phyloP scores from a whole-genome alignment of 805 yeast genomes.

The Cyberlindnera samutprakarnensis region DNA sequence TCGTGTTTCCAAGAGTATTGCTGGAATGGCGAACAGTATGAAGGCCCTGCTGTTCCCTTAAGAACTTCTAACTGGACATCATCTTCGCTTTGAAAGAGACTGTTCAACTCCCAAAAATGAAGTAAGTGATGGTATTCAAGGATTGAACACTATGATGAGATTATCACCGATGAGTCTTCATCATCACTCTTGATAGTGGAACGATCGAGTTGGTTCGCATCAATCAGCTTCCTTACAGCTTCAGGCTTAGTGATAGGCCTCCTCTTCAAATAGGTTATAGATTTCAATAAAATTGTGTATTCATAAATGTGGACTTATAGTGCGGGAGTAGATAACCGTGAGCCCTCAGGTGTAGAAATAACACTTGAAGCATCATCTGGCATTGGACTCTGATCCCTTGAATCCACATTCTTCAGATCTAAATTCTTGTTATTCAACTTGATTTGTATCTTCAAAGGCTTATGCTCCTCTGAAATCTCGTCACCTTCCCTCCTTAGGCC shows the following conservation, averaged over 20 bases:
- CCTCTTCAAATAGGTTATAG: not conserved
- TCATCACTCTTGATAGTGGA: conserved; percentile 1
- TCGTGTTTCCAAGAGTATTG: conserved; percentile 68
- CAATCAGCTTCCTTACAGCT: not conserved
- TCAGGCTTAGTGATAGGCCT: conserved; percentile 1
- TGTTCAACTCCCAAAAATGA: not conserved
- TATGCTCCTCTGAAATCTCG: conserved; percentile 1
- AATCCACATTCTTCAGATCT: conserved; percentile 6
- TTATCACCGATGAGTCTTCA: conserved; percentile 1
- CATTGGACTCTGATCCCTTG: conserved; percentile 19
- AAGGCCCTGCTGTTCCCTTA: not conserved
- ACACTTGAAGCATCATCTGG: conserved; percentile 15
- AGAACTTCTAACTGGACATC: too few species aligned
- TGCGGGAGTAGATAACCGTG: conserved; percentile 13
- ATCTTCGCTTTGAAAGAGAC: not conserved
- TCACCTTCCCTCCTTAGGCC: conserved; percentile 20
- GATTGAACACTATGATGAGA: not conserved
- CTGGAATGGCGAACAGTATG: conserved; percentile 48
- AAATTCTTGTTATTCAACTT: conserved; percentile 16
- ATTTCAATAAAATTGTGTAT: not conserved
- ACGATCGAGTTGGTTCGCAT: not conserved
- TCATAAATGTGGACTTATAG: not conserved
- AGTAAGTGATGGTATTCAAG: not conserved
- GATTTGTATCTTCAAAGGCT: conserved; percentile 14
- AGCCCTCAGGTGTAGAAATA: conserved; percentile 16